phyloP scores from a whole-genome alignment of 192 early-diverging fungal species.

The Haplosporangium gracile region DNA sequence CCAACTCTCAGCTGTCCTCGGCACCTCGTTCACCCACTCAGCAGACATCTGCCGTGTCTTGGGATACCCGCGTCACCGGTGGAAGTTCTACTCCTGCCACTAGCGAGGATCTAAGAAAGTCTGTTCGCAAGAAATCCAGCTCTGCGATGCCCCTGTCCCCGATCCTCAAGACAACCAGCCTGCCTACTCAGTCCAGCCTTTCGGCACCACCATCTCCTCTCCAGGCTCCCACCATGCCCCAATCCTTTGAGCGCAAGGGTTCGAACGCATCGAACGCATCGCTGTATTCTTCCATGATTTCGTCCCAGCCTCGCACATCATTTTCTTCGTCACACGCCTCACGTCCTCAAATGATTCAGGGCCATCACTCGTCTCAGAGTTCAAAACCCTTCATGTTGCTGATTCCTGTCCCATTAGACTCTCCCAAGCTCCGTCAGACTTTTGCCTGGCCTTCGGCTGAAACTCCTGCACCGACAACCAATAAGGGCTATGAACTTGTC shows the following conservation, averaged over 20 bases:
- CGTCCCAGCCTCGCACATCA: neutral
- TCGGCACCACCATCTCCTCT: slow-evolving; percentile 11
- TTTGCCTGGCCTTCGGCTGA: slow-evolving; percentile 36
- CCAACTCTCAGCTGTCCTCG: neutral
- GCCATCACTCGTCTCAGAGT: neutral
- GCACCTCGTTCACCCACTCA: neutral
- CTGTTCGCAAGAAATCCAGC: neutral
- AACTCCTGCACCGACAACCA: slow-evolving; percentile 4
- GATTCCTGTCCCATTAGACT: slow-evolving; percentile 29
- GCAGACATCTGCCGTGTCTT: neutral
- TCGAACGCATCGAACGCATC: slow-evolving; percentile 12
- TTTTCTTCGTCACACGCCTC: neutral
- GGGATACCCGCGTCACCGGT: slow-evolving; percentile 1
- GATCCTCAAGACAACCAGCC: slow-evolving; percentile 2
- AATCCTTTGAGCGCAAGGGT: neutral
- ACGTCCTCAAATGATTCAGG: neutral
- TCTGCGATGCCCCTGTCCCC: neutral
- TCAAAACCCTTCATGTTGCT: slow-evolving; percentile 38
- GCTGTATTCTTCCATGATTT: neutral
- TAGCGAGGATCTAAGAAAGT: neutral
- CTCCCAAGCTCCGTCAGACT: slow-evolving; percentile 36
- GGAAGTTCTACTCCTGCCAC: neutral
- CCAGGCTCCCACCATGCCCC: neutral
- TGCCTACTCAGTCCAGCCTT: neutral
- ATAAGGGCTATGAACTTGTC: neutral